Evolutionary conservation across 2,329 filamentous ascomycete species (phyloP), one percentile per base, ranked within the genome.

Genomic region (Cladophialophora carrionii): DNA sequence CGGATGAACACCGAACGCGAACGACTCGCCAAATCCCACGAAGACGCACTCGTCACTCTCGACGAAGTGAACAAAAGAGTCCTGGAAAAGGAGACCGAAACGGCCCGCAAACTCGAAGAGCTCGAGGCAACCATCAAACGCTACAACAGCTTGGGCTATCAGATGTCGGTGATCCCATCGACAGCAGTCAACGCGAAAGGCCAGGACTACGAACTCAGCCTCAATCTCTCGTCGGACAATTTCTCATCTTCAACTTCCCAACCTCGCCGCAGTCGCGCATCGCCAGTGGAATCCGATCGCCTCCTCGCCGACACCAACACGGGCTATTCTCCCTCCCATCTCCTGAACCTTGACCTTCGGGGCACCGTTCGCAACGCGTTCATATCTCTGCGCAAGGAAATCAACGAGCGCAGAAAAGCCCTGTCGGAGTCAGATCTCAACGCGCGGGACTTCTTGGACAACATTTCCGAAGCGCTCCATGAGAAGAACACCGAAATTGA

Each of bases 1-100:
- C 92, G 95, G 77, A 97, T 99, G 94, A 96, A 92, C 72, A 89
- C 91, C 41, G 95, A 99, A 77, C 88, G 93, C 60, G 95, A 99
- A 74, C 88, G 95, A 54, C 84, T 99, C n/a, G 91, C 96, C 70
- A 93, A 90, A 72, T 90, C 89, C 49, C 89, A 96, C 52, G 92
- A 96, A 72, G 85, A 88, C 1, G 90, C 91, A 0, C 84, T 87
- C 5, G 83, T 86, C 61, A 85, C 91, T 59, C 82, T 97, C 0
- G 93, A 97, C 63, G 95, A 98, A 68, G 85, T 89, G 8, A 96
- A 96, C 80, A 89, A 86, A 70, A 89, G 87, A 70, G 90, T 95
- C 1, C 85, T 88, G 20, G 92, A 96, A 71, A 95, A 91, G 73
- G 96, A 99, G 78, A 78, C 85, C n/a, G 93, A 96, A 70, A 92